These are phyloP conservation scores for Rosa rugosa DNA, from an alignment of 306 rosid species.

Conservation along the genomic window DNA sequence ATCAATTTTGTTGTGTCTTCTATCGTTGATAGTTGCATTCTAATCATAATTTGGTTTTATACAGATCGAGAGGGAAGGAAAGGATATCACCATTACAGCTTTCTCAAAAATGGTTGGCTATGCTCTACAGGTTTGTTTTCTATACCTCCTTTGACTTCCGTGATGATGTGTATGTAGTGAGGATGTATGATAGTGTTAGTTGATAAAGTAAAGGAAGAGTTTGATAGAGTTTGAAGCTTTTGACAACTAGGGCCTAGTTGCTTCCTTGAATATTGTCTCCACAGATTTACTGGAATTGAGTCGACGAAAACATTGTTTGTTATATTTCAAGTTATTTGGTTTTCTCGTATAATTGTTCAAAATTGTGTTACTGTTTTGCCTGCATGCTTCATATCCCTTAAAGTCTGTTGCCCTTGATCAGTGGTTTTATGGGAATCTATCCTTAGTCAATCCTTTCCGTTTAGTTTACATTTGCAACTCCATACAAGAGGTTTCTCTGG, in stretches of 20 bases:
- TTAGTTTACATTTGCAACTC: neutral
- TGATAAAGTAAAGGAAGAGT: constrained; percentile 3
- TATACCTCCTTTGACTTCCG: constrained; percentile 22
- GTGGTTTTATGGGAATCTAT: neutral
- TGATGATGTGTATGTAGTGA: constrained; percentile 3
- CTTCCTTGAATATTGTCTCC: neutral
- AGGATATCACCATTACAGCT: constrained; percentile 95
- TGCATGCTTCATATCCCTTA: neutral
- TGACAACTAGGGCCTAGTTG: neutral
- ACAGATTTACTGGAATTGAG: neutral
- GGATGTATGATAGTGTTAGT: neutral
- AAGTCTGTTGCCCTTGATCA: neutral
- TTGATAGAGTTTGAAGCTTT: neutral
- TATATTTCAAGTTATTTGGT: neutral
- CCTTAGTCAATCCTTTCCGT: neutral
- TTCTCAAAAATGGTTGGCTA: constrained; percentile 96
- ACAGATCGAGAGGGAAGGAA: constrained; percentile 97
- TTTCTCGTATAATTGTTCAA: neutral
- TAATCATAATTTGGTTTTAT: constrained; percentile 6
- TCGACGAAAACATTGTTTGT: neutral
- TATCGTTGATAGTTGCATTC: constrained; percentile 20
- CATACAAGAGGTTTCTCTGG: neutral
- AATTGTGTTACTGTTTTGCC: neutral
- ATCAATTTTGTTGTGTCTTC: constrained; percentile 7
- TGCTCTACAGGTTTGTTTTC: constrained; percentile 77